These are phyloP conservation scores for Panus rudis DNA, from an alignment of 768 basidiomycete species.

Conservation along the genomic window DNA sequence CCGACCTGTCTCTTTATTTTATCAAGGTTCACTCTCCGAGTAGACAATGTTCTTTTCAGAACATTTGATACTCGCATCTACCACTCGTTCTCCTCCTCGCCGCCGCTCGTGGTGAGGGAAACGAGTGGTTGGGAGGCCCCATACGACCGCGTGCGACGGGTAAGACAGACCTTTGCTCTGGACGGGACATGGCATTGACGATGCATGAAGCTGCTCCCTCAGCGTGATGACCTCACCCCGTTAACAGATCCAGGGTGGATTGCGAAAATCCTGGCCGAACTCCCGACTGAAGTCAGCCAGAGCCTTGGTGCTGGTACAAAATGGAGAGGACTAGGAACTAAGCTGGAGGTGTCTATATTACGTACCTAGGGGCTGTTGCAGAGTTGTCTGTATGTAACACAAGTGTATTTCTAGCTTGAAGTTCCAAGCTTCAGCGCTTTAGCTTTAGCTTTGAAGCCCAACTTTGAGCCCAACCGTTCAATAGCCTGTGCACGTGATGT, in stretches of 20 bases:
- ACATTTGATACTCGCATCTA: conserved; percentile 85
- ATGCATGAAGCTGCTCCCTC: conserved; percentile 52
- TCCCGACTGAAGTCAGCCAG: conserved; percentile 54
- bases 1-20: conserved; percentile 91
- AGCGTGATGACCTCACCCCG: conserved; percentile 75
- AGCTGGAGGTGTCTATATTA: conserved; percentile 47
- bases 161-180: conserved; percentile 27
- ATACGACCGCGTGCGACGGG: conserved; percentile 73
- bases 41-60: conserved; percentile 92
- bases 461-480: too few species aligned
- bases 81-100: conserved; percentile 63
- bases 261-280: conserved; percentile 56
- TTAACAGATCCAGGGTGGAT: conserved; percentile 86
- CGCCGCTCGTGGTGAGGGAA: conserved; percentile 69
- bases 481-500: too few species aligned
- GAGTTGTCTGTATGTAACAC: too few species aligned
- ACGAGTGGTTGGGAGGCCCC: conserved; percentile 86
- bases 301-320: conserved; percentile 61
- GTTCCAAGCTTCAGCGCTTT: too few species aligned
- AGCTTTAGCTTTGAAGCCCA: too few species aligned
- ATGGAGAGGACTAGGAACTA: conserved; percentile 79
- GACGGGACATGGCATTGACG: conserved; percentile 14
- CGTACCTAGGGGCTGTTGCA: too few species aligned
- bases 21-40: conserved; percentile 84
- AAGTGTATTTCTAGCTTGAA: too few species aligned